Base-by-base conservation (phyloP, 164 flowering plant genomes). In the Akebia trifoliata region DNA sequence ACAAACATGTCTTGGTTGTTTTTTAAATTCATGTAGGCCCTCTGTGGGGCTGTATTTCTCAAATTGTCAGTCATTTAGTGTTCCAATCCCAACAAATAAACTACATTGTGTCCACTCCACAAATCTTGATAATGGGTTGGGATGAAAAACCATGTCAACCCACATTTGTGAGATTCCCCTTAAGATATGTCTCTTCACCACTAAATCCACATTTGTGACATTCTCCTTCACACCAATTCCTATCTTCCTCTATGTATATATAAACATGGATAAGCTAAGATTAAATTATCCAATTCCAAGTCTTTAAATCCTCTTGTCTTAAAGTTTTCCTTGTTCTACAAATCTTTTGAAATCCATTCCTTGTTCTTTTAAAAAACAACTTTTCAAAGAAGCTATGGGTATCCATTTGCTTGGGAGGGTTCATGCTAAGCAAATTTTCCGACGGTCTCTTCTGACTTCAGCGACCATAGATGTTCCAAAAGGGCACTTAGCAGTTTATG, bases 381-480 rank as follows among this genome's bases (percentile, higher is more conserved):
- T 18, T 18, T 20, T 10, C 8, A 20, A 17, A 20, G 1, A 25
- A 49, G 9, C 30, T 24, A 61, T 61, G 70, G 70, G 57, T 29
- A 32, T 67, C 36, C 46, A 29, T 25, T 29, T 46, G 46, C 54
- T 29, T 22, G 54, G 67, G 21, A 55, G 29, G 15, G 11, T 53
- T 57, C 67, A 52, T n/a, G 54, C 59, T 28, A 67, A 51, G 66
- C 28, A 51, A 38, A 39, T 22, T 48, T 44, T 53, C 12, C 53
- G 54, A 22, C 26, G 54, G 8, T 45, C 62, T 12, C 18, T 40
- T 17, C 24, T 35, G 30, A 34, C 18, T 1, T 3, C 29, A 6
- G 3, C 46, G 0, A 1, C 15, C 28, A 28, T 18, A 8, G 55
- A 45, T 35, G 60, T 67, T 8, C 76, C 72, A 8, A 75, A 74